Evolutionary conservation across 331 rosid species (phyloP).

Genomic region (Arachis monticola): DNA sequence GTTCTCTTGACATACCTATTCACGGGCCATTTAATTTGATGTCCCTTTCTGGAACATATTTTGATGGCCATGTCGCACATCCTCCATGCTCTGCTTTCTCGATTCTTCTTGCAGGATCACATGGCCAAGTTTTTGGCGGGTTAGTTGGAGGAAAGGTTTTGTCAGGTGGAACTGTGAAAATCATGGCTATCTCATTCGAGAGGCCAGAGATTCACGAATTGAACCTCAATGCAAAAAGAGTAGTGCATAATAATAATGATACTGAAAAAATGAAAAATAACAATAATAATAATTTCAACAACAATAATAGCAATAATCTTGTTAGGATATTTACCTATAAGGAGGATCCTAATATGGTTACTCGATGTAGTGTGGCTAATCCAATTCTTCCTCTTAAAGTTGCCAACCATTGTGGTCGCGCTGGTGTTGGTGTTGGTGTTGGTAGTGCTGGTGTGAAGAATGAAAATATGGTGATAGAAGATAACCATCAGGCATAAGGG

Average conservation of each 20-base stretch:
- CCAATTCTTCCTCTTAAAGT: constrained; percentile 29
- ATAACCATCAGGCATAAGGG: constrained; percentile 4
- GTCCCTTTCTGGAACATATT: constrained; percentile 47
- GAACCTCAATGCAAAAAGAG: not conserved
- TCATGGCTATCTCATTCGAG: constrained; percentile 39
- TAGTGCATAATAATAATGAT: not conserved
- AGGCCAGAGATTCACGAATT: constrained; percentile 41
- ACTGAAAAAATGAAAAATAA: too few species aligned
- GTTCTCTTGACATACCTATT: constrained; percentile 24
- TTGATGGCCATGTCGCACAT: not conserved
- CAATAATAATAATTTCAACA: not conserved
- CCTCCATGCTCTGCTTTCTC: constrained; percentile 43
- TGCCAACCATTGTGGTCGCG: constrained; percentile 17
- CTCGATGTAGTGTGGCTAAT: not conserved
- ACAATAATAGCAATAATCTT: not conserved
- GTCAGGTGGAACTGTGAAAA: constrained; percentile 47
- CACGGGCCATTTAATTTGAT: constrained; percentile 44
- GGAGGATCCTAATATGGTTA: not conserved
- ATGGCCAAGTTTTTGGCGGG: constrained; percentile 65
- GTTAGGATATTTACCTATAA: not conserved
- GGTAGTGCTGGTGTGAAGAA: not conserved
- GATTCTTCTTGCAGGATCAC: constrained; percentile 43
- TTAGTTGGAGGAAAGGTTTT: constrained; percentile 52
- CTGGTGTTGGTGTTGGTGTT: constrained; percentile 9
- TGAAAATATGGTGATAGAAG: constrained; percentile 42